These are phyloP conservation scores for Cicer cuneatum DNA, from an alignment of 306 rosid species.

Conservation along the genomic window DNA sequence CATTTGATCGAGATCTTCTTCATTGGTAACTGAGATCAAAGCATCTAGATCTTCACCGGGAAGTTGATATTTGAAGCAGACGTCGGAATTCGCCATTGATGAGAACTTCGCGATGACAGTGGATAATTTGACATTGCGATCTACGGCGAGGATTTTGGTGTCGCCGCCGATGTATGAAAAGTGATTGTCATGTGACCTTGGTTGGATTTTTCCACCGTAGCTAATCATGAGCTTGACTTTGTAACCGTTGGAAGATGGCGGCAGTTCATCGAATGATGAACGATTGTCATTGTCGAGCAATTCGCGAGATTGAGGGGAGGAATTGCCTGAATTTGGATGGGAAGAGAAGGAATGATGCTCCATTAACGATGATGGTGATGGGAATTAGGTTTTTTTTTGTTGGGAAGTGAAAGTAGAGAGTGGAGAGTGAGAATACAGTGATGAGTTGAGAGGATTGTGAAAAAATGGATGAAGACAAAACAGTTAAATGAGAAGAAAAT, in stretches of 20 bases:
- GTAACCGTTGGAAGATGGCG: constrained; percentile 29
- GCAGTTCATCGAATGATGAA: constrained; percentile 67
- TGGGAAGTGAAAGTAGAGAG: not conserved
- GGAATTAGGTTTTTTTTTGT: not conserved
- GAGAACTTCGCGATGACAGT: constrained; percentile 60
- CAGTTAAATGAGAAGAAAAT: not conserved
- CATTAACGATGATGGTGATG: constrained; percentile 45
- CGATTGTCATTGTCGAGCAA: constrained; percentile 54
- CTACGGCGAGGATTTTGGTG: constrained; percentile 83
- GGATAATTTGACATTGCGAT: constrained; percentile 64
- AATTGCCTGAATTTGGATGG: constrained; percentile 72
- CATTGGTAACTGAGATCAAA: constrained; percentile 80
- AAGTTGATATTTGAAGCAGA: constrained; percentile 83
- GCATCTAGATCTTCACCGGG: constrained; percentile 95
- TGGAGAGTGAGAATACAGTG: not conserved
- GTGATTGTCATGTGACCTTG: constrained; percentile 70
- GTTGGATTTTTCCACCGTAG: constrained; percentile 88
- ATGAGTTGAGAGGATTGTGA: not conserved
- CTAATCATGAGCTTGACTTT: constrained; percentile 84
- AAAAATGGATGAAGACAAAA: constrained; percentile 32
- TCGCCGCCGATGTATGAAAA: constrained; percentile 86
- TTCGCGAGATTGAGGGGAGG: constrained; percentile 83
- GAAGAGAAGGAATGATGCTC: constrained; percentile 66
- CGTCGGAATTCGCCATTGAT: constrained; percentile 51
- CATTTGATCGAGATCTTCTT: constrained; percentile 86